Evolutionary conservation across 331 rosid genomes (phyloP), one percentile per base, ranked within the genome.

Genomic region (Dryas integrifolia): DNA sequence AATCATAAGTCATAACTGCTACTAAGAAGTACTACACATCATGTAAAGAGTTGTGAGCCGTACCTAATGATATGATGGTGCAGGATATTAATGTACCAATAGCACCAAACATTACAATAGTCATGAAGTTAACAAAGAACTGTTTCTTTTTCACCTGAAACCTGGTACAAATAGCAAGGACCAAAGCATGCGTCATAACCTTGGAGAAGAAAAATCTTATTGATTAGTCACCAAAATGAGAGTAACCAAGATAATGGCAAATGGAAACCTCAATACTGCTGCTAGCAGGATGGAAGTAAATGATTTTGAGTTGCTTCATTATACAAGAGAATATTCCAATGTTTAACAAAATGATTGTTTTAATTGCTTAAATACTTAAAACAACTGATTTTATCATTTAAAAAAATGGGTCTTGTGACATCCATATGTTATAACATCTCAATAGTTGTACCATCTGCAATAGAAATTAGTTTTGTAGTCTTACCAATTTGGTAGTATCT

Each of bases 71-170:
- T 85, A 95, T 95, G 86, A 95, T 72, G 72, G 16, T 39, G 77
- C 90, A 85, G 45, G 93, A 91, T 85, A 95, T 77, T 69, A 95
- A 74, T 80, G 99, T 91, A 62, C 99, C 99, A 83, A 95, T 18
- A 58, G 96, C 99, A 65, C 99, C 99, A 76, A 95, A 95, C 79
- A 89, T 51, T 75, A 84, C 72, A 66, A 95, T 92, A 30, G 97
- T 92, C 40, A 83, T 88, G 85, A 95, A 95, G 80, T 95, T 92
- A 3, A 80, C 87, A 69, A 95, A 95, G 80, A 95, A 95, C 72
- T 85, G 97, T 88, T 95, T 95, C 97, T 95, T 95, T 82, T 95
- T 95, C 79, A 95, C 99, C 82, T 95, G 99, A 83, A 95, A 95
- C 85, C 99, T 95, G 97, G 53, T 72, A 74, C 40, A 70, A 48